These are phyloP conservation scores for Isoetes taiwanensis DNA, from an alignment of 75 land plant genomes.

Conservation along the genomic window DNA sequence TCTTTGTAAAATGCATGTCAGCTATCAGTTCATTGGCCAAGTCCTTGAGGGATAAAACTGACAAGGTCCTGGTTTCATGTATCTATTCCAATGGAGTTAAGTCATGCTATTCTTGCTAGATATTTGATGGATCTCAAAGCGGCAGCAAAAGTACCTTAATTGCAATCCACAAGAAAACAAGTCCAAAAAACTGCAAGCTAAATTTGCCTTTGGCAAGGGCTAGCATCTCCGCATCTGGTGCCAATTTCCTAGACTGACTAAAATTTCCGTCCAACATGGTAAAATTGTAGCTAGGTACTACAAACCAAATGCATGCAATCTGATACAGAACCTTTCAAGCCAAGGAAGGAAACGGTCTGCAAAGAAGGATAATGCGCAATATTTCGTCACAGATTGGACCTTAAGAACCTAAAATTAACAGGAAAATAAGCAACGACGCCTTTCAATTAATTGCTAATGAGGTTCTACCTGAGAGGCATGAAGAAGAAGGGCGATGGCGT, in stretches of 20 bases:
- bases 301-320: too few relatives aligned
- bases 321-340: not conserved
- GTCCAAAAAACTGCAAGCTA: not conserved
- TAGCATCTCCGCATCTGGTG: too few relatives aligned
- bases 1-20: not conserved
- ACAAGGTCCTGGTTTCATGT: not conserved
- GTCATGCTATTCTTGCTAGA: too few relatives aligned
- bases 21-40: not conserved
- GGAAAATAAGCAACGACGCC: not conserved
- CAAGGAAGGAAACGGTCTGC: slow-evolving; percentile 3
- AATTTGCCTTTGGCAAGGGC: too few relatives aligned
- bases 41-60: not conserved
- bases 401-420: not conserved
- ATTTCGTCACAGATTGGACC: not conserved
- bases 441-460: not conserved
- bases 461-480: not conserved
- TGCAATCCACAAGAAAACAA: slow-evolving; percentile 1
- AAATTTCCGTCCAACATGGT: too few relatives aligned
- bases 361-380: slow-evolving; percentile 3
- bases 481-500: slow-evolving; percentile 3
- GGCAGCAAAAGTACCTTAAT: not conserved
- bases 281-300: too few relatives aligned
- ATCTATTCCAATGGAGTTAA: too few relatives aligned
- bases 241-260: too few relatives aligned
- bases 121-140: too few relatives aligned